Base-by-base conservation (phyloP, 1,139 yeast species). In the Candida pseudocylindracea region DNA sequence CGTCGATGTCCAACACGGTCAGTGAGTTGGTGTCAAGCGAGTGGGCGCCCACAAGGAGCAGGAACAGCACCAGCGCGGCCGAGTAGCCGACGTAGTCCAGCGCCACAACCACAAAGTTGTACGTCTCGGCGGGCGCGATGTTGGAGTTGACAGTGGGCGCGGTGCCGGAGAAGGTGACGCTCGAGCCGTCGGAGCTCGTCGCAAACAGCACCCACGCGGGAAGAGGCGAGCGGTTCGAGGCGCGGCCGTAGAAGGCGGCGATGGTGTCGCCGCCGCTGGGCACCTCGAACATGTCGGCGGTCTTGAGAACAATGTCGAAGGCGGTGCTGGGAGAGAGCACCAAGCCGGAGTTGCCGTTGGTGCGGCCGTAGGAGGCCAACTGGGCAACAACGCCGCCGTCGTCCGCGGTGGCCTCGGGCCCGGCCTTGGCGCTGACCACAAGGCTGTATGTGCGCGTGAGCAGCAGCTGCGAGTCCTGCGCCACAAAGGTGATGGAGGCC, bases 91-190 rank as follows among this genome's bases (percentile, higher is more conserved):
- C 53, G 44, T 69, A 67, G 45, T 85, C 94, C 2, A 93, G 58
- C 2, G 85, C 95, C 36, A 83, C 68, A 41, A 85, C 62, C 34
- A 70, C 60, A 39, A 91, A 69, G n/a, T 68, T 65, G 47, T 71
- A 88, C 33, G 60, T 57, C 42, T 69, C 61, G 27, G 93, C 80
- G 10, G 96, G 95, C 2, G 98, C 98, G 42, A 79, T 72, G 10
- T 66, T 61, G 2, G 94, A 78, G 41, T 78, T 74, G 26, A 79
- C 80, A 8, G 75, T 57, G 4, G 99, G 99, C 1, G 93, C 88
- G 2, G 73, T 72, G 29, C 99, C 99, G 29, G 70, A 60, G 48
- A 83, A 85, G n/a, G 76, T 63, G 39, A 79, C 53, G 34, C 55
- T 58, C 30, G 58, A 54, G 8, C 72, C 48, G 45, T 79, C 69